Percentiles rank a stretch among this genome's conserved stretches.
phyloP scores from a whole-genome alignment of 2,329 filamentous ascomycete species.

The Ceratocystis colombiana region DNA sequence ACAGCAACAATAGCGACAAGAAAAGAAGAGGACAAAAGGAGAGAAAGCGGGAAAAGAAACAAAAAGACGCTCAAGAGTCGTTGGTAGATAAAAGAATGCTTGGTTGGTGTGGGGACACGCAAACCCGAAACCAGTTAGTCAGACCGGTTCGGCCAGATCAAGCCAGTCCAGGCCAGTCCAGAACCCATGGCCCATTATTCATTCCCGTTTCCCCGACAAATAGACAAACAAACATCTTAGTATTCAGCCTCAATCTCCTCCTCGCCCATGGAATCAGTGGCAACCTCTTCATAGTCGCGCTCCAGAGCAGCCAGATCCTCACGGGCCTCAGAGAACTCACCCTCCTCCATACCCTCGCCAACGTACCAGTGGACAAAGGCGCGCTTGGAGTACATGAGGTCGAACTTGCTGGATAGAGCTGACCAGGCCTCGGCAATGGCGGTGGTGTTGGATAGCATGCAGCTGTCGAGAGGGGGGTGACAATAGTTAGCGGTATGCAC shows the following conservation, averaged over 20 bases:
- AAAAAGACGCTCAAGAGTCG: background rate
- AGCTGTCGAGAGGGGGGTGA: slow-evolving; percentile 41
- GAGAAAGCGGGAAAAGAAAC: slow-evolving; percentile 15
- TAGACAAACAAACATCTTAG: slow-evolving; percentile 41
- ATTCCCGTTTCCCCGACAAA: slow-evolving; percentile 15
- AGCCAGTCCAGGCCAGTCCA: background rate
- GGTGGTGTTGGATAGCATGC: slow-evolving; percentile 98
- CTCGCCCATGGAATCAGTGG: slow-evolving; percentile 80
- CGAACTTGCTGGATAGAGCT: slow-evolving; percentile 93
- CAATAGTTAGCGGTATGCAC: too few relatives aligned
- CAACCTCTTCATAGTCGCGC: slow-evolving; percentile 98
- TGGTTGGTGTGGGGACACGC: background rate
- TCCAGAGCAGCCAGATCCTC: slow-evolving; percentile 97
- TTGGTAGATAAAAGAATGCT: slow-evolving; percentile 9
- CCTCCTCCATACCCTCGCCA: slow-evolving; percentile 99
- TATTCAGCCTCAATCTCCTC: slow-evolving; percentile 88
- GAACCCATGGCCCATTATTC: background rate
- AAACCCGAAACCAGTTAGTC: background rate
- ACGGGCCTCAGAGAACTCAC: slow-evolving; percentile 97
- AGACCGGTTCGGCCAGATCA: background rate
- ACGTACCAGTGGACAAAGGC: slow-evolving; percentile 99
- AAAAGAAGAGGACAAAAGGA: background rate
- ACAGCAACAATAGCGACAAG: background rate
- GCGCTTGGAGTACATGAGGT: slow-evolving; percentile 99
- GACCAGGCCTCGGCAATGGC: slow-evolving; percentile 98